phyloP scores from a whole-genome alignment of 768 basidiomycete species.

The Collybia sordida region DNA sequence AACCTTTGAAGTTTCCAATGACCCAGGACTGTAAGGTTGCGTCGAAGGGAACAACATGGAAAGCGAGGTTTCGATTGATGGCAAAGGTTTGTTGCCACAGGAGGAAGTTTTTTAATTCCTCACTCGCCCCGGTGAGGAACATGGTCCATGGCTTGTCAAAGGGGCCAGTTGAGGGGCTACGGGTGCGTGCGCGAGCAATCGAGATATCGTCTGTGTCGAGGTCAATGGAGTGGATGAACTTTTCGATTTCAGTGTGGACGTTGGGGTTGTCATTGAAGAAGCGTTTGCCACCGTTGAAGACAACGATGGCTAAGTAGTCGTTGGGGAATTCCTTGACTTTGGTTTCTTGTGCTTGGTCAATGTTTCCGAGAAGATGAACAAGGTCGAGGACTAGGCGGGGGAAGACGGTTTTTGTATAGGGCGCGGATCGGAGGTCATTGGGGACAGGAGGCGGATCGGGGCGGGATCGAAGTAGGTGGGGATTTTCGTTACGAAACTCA shows the following conservation, averaged over 20 bases:
- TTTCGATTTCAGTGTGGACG: neutral
- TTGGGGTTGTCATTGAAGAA: neutral
- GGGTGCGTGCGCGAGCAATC: neutral
- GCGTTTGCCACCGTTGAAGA: constrained; percentile 1
- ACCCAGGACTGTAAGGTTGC: constrained; percentile 2
- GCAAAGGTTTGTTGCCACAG: constrained; percentile 8
- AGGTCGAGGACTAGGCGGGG: no score
- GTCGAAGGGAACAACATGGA: constrained; percentile 1
- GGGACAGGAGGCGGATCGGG: no score
- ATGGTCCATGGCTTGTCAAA: constrained; percentile 4
- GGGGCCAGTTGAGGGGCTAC: neutral
- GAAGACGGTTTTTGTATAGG: no score
- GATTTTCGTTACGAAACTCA: no score
- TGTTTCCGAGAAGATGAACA: no score
- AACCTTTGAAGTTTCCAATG: constrained; percentile 7
- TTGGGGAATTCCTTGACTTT: no score
- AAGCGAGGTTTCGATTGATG: neutral
- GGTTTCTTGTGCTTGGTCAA: no score
- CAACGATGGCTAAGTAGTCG: constrained; percentile 1
- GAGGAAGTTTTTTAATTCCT: constrained; percentile 1
- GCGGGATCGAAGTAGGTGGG: no score
- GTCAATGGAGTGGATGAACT: constrained; percentile 1
- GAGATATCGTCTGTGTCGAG: constrained; percentile 2
- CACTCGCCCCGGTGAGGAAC: neutral
- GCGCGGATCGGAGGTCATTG: no score